Evolutionary conservation across 352 stramenopile genomes (phyloP).

Genomic region (Phytophthora cryptogea): DNA sequence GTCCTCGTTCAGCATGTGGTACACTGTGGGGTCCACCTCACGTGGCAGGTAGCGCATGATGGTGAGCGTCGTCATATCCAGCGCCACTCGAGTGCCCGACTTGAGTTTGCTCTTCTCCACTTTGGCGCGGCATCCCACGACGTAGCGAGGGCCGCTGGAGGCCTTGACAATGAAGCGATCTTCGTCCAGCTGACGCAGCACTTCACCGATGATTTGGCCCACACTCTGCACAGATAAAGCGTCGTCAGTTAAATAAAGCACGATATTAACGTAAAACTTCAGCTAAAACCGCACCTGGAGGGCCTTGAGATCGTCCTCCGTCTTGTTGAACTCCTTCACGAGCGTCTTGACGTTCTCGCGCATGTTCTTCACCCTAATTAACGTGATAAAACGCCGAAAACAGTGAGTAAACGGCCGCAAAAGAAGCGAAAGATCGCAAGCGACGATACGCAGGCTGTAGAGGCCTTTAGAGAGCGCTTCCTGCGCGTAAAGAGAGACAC

Average conservation of each 20-base stretch:
- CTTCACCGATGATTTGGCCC: slow-evolving; percentile 99
- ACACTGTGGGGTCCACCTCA: slow-evolving; percentile 99
- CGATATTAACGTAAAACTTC: background rate
- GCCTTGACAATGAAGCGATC: slow-evolving; percentile 99
- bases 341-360: slow-evolving; percentile 96
- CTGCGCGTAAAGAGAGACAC: slow-evolving; percentile 23
- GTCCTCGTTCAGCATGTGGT: slow-evolving; percentile 99
- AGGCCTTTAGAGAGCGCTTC: background rate
- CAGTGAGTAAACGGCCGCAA: slow-evolving; percentile 5
- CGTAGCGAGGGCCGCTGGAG: slow-evolving; percentile 97
- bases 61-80: slow-evolving; percentile 99
- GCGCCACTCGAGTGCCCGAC: slow-evolving; percentile 95
- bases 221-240: slow-evolving; percentile 87
- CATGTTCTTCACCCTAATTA: slow-evolving; percentile 94
- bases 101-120: slow-evolving; percentile 96
- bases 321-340: slow-evolving; percentile 98
- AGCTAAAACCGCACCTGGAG: slow-evolving; percentile 56
- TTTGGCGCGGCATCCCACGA: slow-evolving; percentile 97
- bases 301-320: slow-evolving; percentile 98
- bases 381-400: slow-evolving; percentile 4
- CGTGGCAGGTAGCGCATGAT: slow-evolving; percentile 99
- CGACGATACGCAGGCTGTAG: slow-evolving; percentile 4
- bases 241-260: slow-evolving; percentile 6
- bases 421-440: slow-evolving; percentile 22
- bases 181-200: slow-evolving; percentile 97